phyloP scores from a whole-genome alignment of 148 eudicot genomes.

The Fagopyrum tataricum region DNA sequence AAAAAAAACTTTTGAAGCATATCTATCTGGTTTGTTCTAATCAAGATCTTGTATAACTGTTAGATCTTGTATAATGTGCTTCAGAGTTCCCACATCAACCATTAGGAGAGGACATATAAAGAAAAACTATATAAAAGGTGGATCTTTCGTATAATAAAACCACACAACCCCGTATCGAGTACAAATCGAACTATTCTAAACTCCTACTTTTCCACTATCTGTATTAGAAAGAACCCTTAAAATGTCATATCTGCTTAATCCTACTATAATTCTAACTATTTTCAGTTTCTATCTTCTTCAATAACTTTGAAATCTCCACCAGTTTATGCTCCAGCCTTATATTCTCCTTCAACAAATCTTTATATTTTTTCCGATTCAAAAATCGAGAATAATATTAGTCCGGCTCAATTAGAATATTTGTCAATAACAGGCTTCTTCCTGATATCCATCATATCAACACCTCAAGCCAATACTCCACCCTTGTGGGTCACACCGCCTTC shows the following conservation, averaged over 20 bases:
- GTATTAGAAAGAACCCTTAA: background rate
- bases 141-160: no score
- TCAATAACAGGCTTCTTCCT: conserved; percentile 37
- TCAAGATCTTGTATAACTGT: no score
- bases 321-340: conserved; percentile 23
- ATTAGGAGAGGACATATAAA: no score
- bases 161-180: no score
- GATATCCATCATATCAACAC: conserved; percentile 42
- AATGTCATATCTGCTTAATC: background rate
- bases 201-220: conserved; percentile 4
- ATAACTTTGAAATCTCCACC: conserved; percentile 20
- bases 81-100: no score
- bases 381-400: background rate
- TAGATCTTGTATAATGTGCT: no score
- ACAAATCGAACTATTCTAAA: background rate
- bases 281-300: conserved; percentile 16
- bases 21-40: no score
- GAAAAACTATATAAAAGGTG: no score
- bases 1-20: no score
- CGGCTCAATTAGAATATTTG: background rate
- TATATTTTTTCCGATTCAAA: conserved; percentile 18
- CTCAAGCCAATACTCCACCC: conserved; percentile 72
- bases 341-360: conserved; percentile 17
- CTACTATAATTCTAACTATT: conserved; percentile 8
- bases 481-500: conserved; percentile 48